Percentiles rank a stretch among this genome's conserved stretches.
Conservation (phyloP, 129 eudicot species). For the Saussurea involucrata region DNA sequence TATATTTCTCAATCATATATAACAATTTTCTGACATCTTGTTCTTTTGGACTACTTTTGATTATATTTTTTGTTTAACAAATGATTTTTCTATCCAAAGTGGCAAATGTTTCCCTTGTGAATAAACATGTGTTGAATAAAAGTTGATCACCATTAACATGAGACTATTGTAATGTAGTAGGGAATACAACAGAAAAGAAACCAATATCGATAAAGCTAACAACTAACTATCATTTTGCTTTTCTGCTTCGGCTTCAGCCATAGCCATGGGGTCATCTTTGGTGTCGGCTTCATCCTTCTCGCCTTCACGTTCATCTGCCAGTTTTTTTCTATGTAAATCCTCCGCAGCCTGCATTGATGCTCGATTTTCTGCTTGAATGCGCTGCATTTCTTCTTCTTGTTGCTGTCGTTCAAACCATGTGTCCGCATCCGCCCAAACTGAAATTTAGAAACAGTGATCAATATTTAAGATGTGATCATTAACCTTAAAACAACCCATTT, state of each 20-base stretch:
- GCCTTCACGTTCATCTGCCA: constrained; percentile 76
- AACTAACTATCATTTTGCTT: constrained; percentile 36
- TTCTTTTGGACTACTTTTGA: neutral
- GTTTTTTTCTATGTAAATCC: constrained; percentile 72
- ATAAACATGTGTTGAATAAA: neutral
- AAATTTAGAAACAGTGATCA: neutral
- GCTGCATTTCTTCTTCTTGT: constrained; percentile 82
- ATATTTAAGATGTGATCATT: neutral
- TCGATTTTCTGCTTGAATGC: constrained; percentile 65
- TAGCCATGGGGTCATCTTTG: constrained; percentile 68
- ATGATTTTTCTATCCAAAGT: neutral
- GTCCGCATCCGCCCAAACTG: constrained; percentile 98
- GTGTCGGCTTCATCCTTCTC: constrained; percentile 64
- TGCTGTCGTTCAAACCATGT: constrained; percentile 92
- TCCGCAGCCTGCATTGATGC: constrained; percentile 72
- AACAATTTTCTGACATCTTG: neutral
- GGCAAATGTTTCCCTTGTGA: neutral
- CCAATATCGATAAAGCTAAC: neutral
- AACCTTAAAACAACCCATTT: neutral
- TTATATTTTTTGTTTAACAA: neutral
- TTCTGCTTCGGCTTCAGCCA: constrained; percentile 59
- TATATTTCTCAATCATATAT: too few relatives aligned
- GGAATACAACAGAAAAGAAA: neutral
- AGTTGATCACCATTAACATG: neutral
- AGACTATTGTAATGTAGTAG: neutral